These are phyloP conservation scores for Phoma sp. DNA, from an alignment of 2,329 filamentous ascomycete genomes.

Conservation along the genomic window DNA sequence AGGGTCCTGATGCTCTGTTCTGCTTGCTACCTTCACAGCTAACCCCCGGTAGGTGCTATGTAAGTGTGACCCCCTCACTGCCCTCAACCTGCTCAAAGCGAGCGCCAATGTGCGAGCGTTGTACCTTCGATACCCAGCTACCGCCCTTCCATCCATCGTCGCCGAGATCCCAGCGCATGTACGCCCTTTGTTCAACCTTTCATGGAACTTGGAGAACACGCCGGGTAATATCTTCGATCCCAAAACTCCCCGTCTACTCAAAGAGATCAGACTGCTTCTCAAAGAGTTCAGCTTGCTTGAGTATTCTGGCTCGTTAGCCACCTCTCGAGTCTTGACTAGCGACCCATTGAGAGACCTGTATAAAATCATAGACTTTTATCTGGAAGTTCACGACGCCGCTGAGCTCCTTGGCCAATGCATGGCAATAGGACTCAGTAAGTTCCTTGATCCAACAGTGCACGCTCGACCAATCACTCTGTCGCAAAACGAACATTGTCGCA, in stretches of 20 bases:
- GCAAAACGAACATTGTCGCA: conserved; percentile 6
- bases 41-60: neutral
- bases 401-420: conserved; percentile 15
- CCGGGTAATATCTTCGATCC: neutral
- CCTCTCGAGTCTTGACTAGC: neutral
- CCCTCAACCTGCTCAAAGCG: neutral
- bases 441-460: conserved; percentile 7
- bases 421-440: conserved; percentile 8
- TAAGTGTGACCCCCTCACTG: conserved; percentile 2
- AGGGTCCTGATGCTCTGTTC: neutral
- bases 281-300: neutral
- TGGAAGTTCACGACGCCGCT: conserved; percentile 10
- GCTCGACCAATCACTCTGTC: conserved; percentile 9
- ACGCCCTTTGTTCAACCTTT: neutral
- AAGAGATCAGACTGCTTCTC: neutral
- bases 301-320: neutral
- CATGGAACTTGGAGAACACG: neutral
- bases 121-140: neutral
- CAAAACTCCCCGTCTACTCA: neutral
- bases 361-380: neutral
- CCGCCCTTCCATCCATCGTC: neutral
- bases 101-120: neutral
- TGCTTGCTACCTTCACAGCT: neutral
- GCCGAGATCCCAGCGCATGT: neutral
- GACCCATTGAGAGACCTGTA: neutral